Evolutionary conservation across 768 basidiomycete species (phyloP).

Genomic region (Termitomyces sp.): DNA sequence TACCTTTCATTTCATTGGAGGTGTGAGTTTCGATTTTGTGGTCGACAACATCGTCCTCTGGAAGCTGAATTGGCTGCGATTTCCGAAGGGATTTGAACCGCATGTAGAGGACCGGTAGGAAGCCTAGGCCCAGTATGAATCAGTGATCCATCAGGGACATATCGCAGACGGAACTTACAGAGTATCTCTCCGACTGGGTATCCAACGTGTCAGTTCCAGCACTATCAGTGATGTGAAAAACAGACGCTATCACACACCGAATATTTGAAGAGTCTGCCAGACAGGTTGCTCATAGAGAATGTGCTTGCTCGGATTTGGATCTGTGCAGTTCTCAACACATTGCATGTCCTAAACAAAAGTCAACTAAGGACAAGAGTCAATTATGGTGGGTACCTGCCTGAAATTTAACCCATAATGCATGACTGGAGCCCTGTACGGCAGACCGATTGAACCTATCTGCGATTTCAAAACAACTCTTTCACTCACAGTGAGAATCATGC

Average conservation of each 20-base stretch:
- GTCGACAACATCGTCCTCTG: constrained; percentile 41
- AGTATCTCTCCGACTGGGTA: constrained; percentile 86
- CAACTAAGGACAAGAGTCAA: neutral
- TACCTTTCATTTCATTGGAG: constrained; percentile 51
- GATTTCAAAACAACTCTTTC: neutral
- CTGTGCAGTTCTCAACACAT: constrained; percentile 90
- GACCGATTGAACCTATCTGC: constrained; percentile 1
- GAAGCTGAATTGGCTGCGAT: constrained; percentile 51
- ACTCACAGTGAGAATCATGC: constrained; percentile 87
- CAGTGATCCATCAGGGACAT: constrained; percentile 12
- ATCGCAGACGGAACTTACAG: constrained; percentile 66
- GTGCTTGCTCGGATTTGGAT: constrained; percentile 53
- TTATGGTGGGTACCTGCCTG: constrained; percentile 43
- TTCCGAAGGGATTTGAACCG: constrained; percentile 48
- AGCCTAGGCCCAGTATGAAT: constrained; percentile 50
- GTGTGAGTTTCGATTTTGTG: constrained; percentile 27
- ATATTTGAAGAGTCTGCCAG: constrained; percentile 90
- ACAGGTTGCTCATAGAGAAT: constrained; percentile 93
- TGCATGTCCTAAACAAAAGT: constrained; percentile 77
- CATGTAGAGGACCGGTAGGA: constrained; percentile 76
- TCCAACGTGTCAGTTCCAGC: no score
- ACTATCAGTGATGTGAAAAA: no score
- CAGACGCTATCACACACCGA: no score
- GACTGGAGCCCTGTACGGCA: constrained; percentile 63
- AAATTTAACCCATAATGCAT: constrained; percentile 81